Percentiles rank a stretch among this genome's conserved stretches.
phyloP scores from a whole-genome alignment of 371 early-diverging fungal genomes.

The Lichtheimia corymbifera region DNA sequence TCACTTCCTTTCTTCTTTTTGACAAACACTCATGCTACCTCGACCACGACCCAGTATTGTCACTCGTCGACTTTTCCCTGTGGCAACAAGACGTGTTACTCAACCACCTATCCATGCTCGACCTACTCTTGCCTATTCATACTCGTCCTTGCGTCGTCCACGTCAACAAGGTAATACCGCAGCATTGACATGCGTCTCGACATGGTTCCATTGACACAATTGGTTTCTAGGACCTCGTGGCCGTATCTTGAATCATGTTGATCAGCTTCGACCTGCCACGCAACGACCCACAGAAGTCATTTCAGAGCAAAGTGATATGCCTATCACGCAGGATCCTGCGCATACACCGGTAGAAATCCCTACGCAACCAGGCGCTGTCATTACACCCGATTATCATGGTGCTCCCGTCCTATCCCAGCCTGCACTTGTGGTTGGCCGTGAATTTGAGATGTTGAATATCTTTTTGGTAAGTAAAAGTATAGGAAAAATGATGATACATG shows the following conservation, averaged over 20 bases:
- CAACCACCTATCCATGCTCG: no score
- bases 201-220: no score
- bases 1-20: no score
- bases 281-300: neutral
- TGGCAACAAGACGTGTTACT: no score
- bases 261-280: slow-evolving; percentile 9
- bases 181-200: neutral
- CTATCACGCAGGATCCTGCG: slow-evolving; percentile 17
- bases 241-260: slow-evolving; percentile 38
- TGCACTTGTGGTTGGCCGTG: slow-evolving; percentile 72
- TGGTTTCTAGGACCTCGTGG: slow-evolving; percentile 36
- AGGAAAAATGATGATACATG: neutral
- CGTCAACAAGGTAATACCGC: slow-evolving; percentile 16
- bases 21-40: neutral
- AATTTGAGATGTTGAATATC: slow-evolving; percentile 86
- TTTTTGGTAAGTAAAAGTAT: slow-evolving; percentile 42
- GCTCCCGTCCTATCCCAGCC: slow-evolving; percentile 54
- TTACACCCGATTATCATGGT: slow-evolving; percentile 40
- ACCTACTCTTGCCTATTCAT: neutral
- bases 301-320: slow-evolving; percentile 1
- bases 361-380: slow-evolving; percentile 24
- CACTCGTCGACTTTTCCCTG: neutral
- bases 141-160: slow-evolving; percentile 18
- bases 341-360: slow-evolving; percentile 38
- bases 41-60: slow-evolving; percentile 1